Evolutionary conservation across 2,329 filamentous ascomycete genomes (phyloP), one percentile per base, ranked within the genome.

Genomic region (Sodiomyces alkalinus): DNA sequence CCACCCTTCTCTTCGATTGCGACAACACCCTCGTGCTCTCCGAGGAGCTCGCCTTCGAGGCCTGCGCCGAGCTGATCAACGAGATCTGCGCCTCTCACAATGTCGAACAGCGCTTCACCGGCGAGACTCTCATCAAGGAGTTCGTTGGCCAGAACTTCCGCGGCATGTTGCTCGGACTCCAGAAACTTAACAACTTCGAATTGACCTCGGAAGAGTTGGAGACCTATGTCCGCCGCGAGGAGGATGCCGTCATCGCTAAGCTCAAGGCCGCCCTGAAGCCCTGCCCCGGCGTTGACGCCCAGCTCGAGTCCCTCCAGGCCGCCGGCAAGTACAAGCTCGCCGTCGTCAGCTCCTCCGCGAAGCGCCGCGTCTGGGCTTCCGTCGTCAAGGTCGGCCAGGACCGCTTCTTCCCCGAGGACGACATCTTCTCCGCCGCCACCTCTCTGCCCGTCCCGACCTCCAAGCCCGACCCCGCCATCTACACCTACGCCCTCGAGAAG

Each of bases 131-230:
- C 38, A 80, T 92, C 57, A 61, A 65, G 42, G 80, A 92, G 58
- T 93, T 92, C 46, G 82, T 93, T 42, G 85, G 86, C 44, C 79
- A 90, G 53, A 92, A 92, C 68, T 93, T 92, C 68, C 81, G 83
- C 41, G 81, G 82, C 55, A 92, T 92, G 81, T 75, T 92, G 57
- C 55, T 62, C 33, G 73, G 71, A 35, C 71, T 93, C 35, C 74
- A 85, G 54, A 59, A 72, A 52, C 77, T 80, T 53, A 74, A 81
- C 63, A 62, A 65, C 53, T 87, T 92, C 55, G 56, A 64, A 29
- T 69, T 93, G 55, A 43, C 55, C 16, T 52, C 64, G 13, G 72
- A 70, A 3, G 80, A 92, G 47, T 55, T 85, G 33, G 74, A 90
- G 43, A 51, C 48, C 22, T 92, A 82, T 50, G 81, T 92, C 37